Evolutionary conservation across 306 rosid genomes (phyloP).

Genomic region (Sesbania bispinosa): DNA sequence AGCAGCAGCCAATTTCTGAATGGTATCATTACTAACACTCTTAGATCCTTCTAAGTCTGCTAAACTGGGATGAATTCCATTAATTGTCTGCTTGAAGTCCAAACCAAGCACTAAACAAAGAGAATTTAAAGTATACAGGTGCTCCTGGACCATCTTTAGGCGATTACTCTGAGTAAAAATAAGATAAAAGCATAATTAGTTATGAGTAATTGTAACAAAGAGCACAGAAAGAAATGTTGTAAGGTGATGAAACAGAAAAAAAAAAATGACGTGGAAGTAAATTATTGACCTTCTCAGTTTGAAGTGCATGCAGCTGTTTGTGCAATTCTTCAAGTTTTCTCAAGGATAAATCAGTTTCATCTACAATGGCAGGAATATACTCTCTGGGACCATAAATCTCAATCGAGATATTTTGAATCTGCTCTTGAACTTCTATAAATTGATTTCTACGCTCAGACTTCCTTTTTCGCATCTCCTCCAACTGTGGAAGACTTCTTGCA

Average conservation of each 20-base stretch:
- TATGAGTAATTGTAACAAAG: conserved; percentile 17
- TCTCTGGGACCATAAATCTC: conserved; percentile 65
- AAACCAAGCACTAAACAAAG: conserved; percentile 83
- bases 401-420: conserved; percentile 54
- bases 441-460: conserved; percentile 68
- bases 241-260: neutral
- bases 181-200: conserved; percentile 23
- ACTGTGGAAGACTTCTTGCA: conserved; percentile 66
- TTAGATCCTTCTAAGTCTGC: conserved; percentile 57
- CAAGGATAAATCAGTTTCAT: conserved; percentile 81
- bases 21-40: conserved; percentile 60
- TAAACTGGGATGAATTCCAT: conserved; percentile 67
- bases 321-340: conserved; percentile 91
- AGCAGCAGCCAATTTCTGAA: conserved; percentile 60
- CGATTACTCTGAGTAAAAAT: conserved; percentile 62
- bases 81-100: conserved; percentile 64
- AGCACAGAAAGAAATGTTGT: neutral
- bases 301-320: conserved; percentile 74
- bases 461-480: conserved; percentile 90
- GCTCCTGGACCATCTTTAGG: conserved; percentile 68
- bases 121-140: conserved; percentile 54
- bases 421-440: conserved; percentile 64
- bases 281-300: conserved; percentile 75
- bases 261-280: neutral
- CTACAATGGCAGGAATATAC: conserved; percentile 39